Evolutionary conservation across 305 asterid genomes (phyloP), one percentile per base, ranked within the genome.

Genomic region (Striga hermonthica): DNA sequence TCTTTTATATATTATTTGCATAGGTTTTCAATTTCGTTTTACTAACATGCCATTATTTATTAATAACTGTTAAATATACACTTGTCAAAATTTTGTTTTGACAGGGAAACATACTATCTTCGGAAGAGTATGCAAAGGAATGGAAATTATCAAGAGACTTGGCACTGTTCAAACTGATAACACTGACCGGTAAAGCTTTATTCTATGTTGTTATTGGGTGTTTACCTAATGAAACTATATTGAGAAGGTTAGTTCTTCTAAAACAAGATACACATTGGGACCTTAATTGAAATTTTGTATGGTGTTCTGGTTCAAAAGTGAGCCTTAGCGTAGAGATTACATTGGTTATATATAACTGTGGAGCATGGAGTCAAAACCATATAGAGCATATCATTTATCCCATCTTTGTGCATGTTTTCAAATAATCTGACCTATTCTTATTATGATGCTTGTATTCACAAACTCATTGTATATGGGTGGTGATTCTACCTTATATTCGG

Each of bases 141-240:
- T 92, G 98, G 98, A 92, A 78, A 92, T 90, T 62, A 75, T 92
- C 78, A 90, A 90, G 95, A 84, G 95, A 66, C 95, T 92, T 62
- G 98, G 98, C 78, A 92, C 89, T 66, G 96, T 92, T 75, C 98
- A 90, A 80, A 92, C 98, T 67, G 98, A 92, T 73, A 92, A 82
- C 79, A 93, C 96, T 0, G 95, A 88, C 72, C 76, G 95, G 96
- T 89, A 72, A 7, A 52, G n/a, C 9, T 14, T 22, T 14, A 52
- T 9, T 14, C 41, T 13, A 65, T 67, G 40, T 60, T 55, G 52
- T 34, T 40, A 22, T 22, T 22, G 31, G 31, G 37, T 8, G 12
- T 48, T 12, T 57, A 35, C 65, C 9, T 49, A 13, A 57, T 40
- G 34, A 64, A 55, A 67, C 63, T 41, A 41, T 43, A 22, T 48